A percentile compares a stretch with the other conserved stretches of the same genome.
Conservation (phyloP, 768 basidiomycete genomes). For the Podaxis sp. region DNA sequence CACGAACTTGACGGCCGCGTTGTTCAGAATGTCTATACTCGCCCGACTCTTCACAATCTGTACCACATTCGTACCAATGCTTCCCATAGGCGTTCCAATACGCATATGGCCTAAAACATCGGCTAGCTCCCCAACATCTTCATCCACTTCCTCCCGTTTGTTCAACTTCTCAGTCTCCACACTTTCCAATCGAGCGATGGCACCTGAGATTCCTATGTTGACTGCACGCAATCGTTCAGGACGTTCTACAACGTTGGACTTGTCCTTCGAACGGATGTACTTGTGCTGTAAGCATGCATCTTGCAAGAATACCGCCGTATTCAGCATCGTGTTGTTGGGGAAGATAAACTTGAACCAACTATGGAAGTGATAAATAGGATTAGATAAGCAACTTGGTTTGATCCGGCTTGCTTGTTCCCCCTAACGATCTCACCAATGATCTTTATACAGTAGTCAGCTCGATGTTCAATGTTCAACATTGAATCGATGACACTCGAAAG, state of each 20-base stretch:
- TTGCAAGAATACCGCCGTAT: constrained; percentile 52
- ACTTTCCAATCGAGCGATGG: constrained; percentile 66
- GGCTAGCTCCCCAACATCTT: constrained; percentile 20
- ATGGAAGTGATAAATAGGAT: not conserved
- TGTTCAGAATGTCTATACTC: constrained; percentile 50
- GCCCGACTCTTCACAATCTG: constrained; percentile 53
- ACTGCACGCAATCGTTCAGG: constrained; percentile 89
- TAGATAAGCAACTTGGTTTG: not conserved
- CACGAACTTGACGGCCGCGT: constrained; percentile 69
- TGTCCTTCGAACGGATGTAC: constrained; percentile 76
- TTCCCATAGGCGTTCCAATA: constrained; percentile 15
- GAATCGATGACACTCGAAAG: too few relatives aligned
- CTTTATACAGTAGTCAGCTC: not conserved
- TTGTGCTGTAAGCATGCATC: constrained; percentile 71
- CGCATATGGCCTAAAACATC: constrained; percentile 27
- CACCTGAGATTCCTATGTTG: constrained; percentile 77
- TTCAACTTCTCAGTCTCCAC: constrained; percentile 7
- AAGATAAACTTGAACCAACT: not conserved
- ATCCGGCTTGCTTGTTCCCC: not conserved
- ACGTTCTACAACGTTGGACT: constrained; percentile 80
- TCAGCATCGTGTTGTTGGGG: constrained; percentile 1
- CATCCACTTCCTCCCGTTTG: not conserved
- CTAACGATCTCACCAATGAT: not conserved
- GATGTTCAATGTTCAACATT: not conserved
- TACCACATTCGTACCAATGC: constrained; percentile 26